Base-by-base conservation (phyloP, 345 rosid genomes). In the Hypericum perforatum region DNA sequence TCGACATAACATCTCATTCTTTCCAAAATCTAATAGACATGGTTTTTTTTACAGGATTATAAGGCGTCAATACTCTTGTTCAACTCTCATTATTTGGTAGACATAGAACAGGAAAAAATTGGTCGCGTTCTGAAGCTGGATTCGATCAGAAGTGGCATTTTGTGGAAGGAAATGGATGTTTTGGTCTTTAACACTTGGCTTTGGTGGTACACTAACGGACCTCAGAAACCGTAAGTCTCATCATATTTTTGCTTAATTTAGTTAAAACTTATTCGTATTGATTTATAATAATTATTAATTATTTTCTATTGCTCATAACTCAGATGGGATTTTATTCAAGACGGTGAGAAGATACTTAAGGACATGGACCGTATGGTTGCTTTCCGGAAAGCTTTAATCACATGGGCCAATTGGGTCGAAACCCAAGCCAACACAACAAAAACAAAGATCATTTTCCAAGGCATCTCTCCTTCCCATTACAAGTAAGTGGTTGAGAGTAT, bases 351-450 rank as follows among this genome's bases (percentile, higher is more conserved):
- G 39, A 53, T 72, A 9, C 22, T 45, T 3, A 51, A 75, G 55
- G 83, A 74, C 74, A 87, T 87, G 82, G 80, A 85, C 58, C 82
- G 89, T 6, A 81, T 87, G 89, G 79, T 32, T 51, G 96, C 95
- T 11, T 85, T 84, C 56, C 60, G 16, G 56, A 77, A 68, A 60
- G 76, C 82, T 40, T 78, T 90, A 49, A 73, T 59, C 59, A 86
- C 95, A 41, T 90, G 95, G 97, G 84, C 85, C 14, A 66, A 77
- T 38, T 90, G 97, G 97, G 89, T 84, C 11, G 86, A 90, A 73
- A 53, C 86, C 6, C 77, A 84, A 13, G 82, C 86, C 4, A 85
- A 90, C 72, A 56, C 83, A 42, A 59, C 59, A 16, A 77, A 67
- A 70, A 80, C 89, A 8, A 69, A 12, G 22, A 82, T 90, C 52